phyloP scores from a whole-genome alignment of 2,329 filamentous ascomycete species.

The Monilinia fructicola region DNA sequence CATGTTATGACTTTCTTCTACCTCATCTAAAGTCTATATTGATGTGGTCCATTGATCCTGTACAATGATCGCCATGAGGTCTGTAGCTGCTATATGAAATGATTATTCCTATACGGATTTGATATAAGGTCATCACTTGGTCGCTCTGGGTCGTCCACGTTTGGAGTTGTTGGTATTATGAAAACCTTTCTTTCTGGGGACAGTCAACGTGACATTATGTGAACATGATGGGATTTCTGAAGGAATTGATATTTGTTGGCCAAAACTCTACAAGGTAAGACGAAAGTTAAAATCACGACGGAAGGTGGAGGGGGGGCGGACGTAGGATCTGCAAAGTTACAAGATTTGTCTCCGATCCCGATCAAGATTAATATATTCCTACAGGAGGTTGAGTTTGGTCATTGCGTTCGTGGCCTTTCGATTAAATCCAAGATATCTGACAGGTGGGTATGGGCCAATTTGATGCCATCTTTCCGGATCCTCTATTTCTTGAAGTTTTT shows the following conservation, averaged over 20 bases:
- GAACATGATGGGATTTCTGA: no score
- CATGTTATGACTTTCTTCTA: neutral
- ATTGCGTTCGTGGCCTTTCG: neutral
- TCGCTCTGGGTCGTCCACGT: neutral
- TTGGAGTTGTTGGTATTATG: neutral
- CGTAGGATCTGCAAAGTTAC: constrained; percentile 6
- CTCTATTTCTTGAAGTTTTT: neutral
- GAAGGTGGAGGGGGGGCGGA: neutral
- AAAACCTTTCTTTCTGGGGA: no score
- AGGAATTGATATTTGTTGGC: no score
- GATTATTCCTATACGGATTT: neutral
- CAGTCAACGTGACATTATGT: no score
- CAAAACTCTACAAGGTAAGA: no score
- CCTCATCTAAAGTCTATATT: neutral
- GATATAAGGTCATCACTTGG: neutral
- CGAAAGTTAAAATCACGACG: neutral
- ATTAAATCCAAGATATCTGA: neutral
- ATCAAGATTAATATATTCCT: neutral
- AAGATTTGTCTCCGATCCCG: constrained; percentile 1
- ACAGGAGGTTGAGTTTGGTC: neutral
- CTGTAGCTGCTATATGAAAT: neutral
- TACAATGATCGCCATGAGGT: neutral
- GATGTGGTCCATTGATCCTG: neutral
- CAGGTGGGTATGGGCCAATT: neutral
- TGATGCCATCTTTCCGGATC: neutral